Evolutionary conservation across 345 rosid species (phyloP).

Genomic region (Eucalyptus virginea): DNA sequence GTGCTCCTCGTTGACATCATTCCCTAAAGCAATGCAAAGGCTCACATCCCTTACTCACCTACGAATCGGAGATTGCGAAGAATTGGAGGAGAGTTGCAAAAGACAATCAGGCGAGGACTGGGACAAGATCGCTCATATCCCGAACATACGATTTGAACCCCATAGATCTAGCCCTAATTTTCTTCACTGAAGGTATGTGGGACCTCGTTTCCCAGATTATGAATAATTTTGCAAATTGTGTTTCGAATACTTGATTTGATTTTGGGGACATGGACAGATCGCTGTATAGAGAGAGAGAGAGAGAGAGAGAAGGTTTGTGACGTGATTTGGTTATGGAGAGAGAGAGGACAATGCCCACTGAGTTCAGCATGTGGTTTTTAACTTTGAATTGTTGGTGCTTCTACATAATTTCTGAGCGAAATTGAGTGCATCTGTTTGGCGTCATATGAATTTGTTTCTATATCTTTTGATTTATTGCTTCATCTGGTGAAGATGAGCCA

Average conservation of each 20-base stretch:
- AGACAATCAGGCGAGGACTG: not conserved
- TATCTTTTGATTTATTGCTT: too few relatives aligned
- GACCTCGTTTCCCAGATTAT: not conserved
- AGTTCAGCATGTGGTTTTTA: not conserved
- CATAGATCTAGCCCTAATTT: too few relatives aligned
- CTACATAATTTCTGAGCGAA: too few relatives aligned
- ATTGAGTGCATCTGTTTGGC: too few relatives aligned
- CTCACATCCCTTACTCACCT: too few relatives aligned
- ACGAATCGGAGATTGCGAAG: rapidly evolving
- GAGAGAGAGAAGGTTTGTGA: not conserved
- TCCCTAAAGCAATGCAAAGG: too few relatives aligned
- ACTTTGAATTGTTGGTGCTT: not conserved
- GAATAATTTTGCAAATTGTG: not conserved
- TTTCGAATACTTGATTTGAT: too few relatives aligned
- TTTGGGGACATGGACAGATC: too few relatives aligned
- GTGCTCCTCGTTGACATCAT: too few relatives aligned
- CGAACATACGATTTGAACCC: rapidly evolving
- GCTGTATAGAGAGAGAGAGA: too few relatives aligned
- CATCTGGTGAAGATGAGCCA: too few relatives aligned
- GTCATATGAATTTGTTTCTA: too few relatives aligned
- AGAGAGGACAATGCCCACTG: not conserved
- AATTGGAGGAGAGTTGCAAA: not conserved
- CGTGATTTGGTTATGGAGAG: not conserved
- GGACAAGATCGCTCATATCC: not conserved
- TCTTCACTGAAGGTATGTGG: not conserved